Conservation (phyloP, 148 eudicot species). For the Hydrangea macrophylla region DNA sequence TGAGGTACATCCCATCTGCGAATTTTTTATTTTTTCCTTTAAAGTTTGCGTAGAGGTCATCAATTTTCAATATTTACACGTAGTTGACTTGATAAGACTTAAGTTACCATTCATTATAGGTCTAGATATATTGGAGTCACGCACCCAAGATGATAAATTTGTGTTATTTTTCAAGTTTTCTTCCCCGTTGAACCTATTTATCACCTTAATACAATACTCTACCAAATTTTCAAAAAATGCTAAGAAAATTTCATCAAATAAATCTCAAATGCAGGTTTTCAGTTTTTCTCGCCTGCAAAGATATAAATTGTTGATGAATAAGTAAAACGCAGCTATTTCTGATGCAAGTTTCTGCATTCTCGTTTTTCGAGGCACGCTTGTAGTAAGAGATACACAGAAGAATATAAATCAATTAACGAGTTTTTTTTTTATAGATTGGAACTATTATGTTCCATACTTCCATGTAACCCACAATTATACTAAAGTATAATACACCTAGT, state of each 20-base stretch:
- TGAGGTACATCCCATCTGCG: slow-evolving; percentile 63
- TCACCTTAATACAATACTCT: neutral
- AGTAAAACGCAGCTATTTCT: neutral
- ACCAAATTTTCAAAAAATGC: neutral
- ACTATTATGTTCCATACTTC: neutral
- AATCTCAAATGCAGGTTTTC: slow-evolving; percentile 1
- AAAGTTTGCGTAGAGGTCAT: slow-evolving; percentile 3
- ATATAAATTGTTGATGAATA: neutral
- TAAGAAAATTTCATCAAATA: neutral
- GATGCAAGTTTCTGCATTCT: neutral
- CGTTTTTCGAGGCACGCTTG: neutral
- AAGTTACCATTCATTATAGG: neutral
- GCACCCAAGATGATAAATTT: neutral
- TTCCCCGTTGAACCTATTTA: neutral
- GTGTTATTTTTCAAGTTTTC: neutral
- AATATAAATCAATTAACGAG: neutral
- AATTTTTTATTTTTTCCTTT: too few relatives aligned
- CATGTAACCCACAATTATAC: neutral
- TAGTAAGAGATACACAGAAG: neutral
- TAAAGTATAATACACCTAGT: neutral
- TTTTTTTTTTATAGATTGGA: neutral
- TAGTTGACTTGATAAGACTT: neutral
- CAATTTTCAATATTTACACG: neutral
- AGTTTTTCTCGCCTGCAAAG: neutral
- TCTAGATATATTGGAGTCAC: neutral